A percentile compares a stretch with the other conserved stretches of the same genome.
Evolutionary conservation across 2,329 filamentous ascomycete species (phyloP).

Genomic region (Stachybotrys elegans): DNA sequence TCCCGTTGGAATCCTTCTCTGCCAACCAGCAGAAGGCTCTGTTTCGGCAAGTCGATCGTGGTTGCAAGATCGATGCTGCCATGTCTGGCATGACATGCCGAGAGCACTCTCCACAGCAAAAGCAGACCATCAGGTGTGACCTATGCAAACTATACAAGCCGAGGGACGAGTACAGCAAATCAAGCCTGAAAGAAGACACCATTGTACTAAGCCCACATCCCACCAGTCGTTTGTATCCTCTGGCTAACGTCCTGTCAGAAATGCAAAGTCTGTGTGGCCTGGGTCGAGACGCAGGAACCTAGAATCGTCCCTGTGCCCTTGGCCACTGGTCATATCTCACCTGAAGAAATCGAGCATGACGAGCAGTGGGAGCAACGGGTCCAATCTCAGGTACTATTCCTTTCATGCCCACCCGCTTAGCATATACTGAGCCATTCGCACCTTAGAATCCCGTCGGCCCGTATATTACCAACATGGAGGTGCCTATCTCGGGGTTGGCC

Average conservation of each 20-base stretch:
- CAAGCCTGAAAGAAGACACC: conserved; percentile 18
- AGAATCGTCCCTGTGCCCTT: conserved; percentile 21
- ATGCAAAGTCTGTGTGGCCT: conserved; percentile 29
- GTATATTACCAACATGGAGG: too few species aligned
- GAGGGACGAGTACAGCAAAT: conserved; percentile 23
- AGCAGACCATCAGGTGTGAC: conserved; percentile 23
- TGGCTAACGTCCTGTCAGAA: conserved; percentile 17
- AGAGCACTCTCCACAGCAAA: conserved; percentile 22
- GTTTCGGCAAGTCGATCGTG: conserved; percentile 9
- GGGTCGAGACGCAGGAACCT: conserved; percentile 30
- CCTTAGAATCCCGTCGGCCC: too few species aligned
- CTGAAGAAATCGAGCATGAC: conserved; percentile 18
- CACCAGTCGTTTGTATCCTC: too few species aligned
- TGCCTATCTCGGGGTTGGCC: conserved; percentile 2
- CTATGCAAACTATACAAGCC: conserved; percentile 23
- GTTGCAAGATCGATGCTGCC: conserved; percentile 16
- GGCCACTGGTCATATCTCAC: conserved; percentile 26
- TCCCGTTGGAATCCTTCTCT: conserved; percentile 24
- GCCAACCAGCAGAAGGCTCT: conserved; percentile 23
- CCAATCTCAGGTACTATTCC: too few species aligned
- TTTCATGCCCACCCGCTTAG: too few species aligned
- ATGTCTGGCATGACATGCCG: conserved; percentile 31
- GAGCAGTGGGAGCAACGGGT: too few species aligned
- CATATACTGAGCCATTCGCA: too few species aligned
- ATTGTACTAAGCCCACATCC: conserved; percentile 15